Evolutionary conservation across 257 asterid species (phyloP).

Genomic region (Forsythia suspensa): DNA sequence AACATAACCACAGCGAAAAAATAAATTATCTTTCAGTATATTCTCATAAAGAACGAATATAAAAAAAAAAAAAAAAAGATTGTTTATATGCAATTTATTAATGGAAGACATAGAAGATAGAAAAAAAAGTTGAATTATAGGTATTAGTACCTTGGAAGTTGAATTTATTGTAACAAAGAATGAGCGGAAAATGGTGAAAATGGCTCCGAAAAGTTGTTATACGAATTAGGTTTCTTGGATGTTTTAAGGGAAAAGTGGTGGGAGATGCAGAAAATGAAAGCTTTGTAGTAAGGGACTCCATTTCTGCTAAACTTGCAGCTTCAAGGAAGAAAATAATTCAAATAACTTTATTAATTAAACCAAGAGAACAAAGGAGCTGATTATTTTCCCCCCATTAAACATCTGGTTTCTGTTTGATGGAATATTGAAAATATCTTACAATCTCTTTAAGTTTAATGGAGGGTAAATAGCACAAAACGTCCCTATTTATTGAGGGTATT

Average conservation of each 20-base stretch:
- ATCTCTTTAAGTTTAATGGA: no score
- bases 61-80: background rate
- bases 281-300: slow-evolving; percentile 55
- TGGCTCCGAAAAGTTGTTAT: slow-evolving; percentile 8
- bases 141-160: slow-evolving; percentile 59
- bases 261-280: slow-evolving; percentile 39
- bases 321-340: background rate
- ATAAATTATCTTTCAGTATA: no score
- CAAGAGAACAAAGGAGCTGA: background rate
- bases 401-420: background rate
- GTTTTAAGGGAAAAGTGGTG: slow-evolving; percentile 23
- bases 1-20: no score
- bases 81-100: background rate
- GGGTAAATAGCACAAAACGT: accelerated
- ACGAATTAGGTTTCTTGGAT: slow-evolving; percentile 30
- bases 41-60: no score
- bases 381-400: background rate
- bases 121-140: no score
- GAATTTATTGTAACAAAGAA: slow-evolving; percentile 40
- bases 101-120: background rate
- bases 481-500: no score
- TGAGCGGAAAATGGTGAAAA: slow-evolving; percentile 24
- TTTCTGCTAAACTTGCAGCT: slow-evolving; percentile 19
- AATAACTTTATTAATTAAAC: background rate
- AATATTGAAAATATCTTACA: background rate